phyloP scores from a whole-genome alignment of 345 rosid species.

The Trapa incisa region DNA sequence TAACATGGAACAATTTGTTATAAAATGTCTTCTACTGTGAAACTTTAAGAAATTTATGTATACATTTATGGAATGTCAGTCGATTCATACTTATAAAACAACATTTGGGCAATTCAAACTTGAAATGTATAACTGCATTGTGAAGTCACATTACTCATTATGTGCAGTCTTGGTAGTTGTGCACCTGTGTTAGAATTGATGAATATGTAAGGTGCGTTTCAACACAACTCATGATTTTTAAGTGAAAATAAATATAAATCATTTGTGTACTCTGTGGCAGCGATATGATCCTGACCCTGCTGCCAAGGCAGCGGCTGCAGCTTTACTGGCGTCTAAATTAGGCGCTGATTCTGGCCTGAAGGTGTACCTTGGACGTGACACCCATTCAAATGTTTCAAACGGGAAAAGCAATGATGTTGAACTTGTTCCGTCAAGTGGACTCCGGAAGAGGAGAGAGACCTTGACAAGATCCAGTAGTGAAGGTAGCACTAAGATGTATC shows the following conservation, averaged over 20 bases:
- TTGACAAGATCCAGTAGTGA: conserved; percentile 34
- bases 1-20: background rate
- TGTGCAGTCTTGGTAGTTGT: background rate
- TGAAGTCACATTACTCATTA: background rate
- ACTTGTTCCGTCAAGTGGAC: conserved; percentile 45
- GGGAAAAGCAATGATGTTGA: conserved; percentile 63
- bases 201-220: no score
- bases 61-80: background rate
- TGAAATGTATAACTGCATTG: background rate
- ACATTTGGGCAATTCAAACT: background rate
- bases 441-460: conserved; percentile 58
- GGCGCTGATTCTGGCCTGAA: conserved; percentile 91
- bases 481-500: conserved; percentile 30
- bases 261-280: conserved; percentile 27
- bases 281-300: conserved; percentile 95
- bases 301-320: conserved; percentile 95
- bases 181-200: background rate
- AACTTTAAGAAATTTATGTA: background rate
- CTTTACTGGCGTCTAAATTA: conserved; percentile 86
- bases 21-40: no score
- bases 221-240: background rate
- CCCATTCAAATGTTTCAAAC: conserved; percentile 24
- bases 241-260: background rate
- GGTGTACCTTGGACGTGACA: conserved; percentile 57
- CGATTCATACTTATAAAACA: no score